A percentile compares a stretch with the other conserved stretches of the same genome.
Evolutionary conservation across 768 basidiomycete genomes (phyloP).

Genomic region (Lactarius vividus): DNA sequence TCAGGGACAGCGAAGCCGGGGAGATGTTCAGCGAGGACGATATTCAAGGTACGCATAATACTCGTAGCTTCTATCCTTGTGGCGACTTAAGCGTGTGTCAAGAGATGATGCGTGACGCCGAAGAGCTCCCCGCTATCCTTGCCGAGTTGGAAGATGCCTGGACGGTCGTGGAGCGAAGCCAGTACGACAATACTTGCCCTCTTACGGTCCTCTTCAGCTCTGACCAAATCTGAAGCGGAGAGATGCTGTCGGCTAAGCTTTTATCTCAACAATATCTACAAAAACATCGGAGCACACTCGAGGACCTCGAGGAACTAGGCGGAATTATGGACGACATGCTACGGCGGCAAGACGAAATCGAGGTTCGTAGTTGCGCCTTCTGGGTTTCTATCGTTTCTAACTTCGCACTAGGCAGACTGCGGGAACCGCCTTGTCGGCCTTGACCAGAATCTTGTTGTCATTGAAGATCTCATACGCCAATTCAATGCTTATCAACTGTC

Average conservation of each 20-base stretch:
- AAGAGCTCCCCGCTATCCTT: constrained; percentile 74
- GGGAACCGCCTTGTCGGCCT: constrained; percentile 53
- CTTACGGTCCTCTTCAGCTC: constrained; percentile 2
- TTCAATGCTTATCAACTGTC: constrained; percentile 70
- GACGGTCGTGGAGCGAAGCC: constrained; percentile 48
- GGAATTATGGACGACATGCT: constrained; percentile 81
- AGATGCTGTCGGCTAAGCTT: constrained; percentile 46
- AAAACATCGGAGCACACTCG: constrained; percentile 48
- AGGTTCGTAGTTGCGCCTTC: constrained; percentile 43
- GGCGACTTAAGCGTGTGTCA: constrained; percentile 11
- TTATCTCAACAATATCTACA: constrained; percentile 47
- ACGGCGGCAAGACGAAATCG: constrained; percentile 60
- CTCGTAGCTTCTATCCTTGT: not conserved
- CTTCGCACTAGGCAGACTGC: constrained; percentile 44
- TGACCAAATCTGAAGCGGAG: constrained; percentile 41
- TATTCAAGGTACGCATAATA: constrained; percentile 48
- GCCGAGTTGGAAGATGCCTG: constrained; percentile 63
- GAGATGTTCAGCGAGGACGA: constrained; percentile 67
- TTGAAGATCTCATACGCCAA: constrained; percentile 62
- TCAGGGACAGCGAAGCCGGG: constrained; percentile 67
- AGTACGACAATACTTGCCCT: constrained; percentile 45
- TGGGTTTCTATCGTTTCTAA: constrained; percentile 6
- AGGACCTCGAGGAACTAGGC: constrained; percentile 72
- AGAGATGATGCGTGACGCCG: constrained; percentile 83
- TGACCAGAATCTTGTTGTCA: constrained; percentile 56